A percentile compares a stretch with the other conserved stretches of the same genome.
These are phyloP conservation scores for Diaporthe vaccinii DNA, from an alignment of 2,329 filamentous ascomycete genomes.

Conservation along the genomic window DNA sequence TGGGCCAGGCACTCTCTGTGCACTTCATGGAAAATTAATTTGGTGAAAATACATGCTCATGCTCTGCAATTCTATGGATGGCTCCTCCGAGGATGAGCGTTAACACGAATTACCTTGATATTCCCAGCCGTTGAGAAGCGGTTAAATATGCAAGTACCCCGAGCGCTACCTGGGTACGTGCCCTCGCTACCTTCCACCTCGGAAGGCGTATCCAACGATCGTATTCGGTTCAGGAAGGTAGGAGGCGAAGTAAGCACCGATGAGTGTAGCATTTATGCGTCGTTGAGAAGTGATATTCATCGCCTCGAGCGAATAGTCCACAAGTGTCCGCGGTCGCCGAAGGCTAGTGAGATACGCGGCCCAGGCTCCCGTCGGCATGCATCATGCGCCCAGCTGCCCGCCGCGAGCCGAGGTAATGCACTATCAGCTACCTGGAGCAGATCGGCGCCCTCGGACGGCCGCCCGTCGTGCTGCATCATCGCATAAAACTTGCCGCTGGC, in stretches of 20 bases:
- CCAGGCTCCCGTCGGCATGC: background rate
- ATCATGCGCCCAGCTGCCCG: constrained; percentile 4
- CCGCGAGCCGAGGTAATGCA: constrained; percentile 15
- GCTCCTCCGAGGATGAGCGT: background rate
- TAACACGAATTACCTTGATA: background rate
- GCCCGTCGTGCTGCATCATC: constrained; percentile 25
- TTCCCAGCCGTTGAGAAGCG: background rate
- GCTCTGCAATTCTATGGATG: background rate
- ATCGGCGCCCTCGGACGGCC: constrained; percentile 34
- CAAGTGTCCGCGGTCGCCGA: constrained; percentile 26
- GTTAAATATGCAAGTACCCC: background rate
- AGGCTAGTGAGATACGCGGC: constrained; percentile 17
- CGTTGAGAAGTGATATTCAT: constrained; percentile 15
- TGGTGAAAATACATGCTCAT: background rate
- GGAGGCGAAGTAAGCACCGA: constrained; percentile 25
- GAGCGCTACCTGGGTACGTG: background rate
- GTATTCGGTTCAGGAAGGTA: constrained; percentile 14
- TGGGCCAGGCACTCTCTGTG: background rate
- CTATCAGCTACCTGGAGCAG: constrained; percentile 1
- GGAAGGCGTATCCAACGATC: background rate
- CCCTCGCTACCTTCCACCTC: background rate
- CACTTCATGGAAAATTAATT: background rate
- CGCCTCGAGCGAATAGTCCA: background rate
- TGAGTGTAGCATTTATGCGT: constrained; percentile 26
- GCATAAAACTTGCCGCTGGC: constrained; percentile 31